Evolutionary conservation across 78 protist genomes (phyloP).

Genomic region (Bodo saltans): DNA sequence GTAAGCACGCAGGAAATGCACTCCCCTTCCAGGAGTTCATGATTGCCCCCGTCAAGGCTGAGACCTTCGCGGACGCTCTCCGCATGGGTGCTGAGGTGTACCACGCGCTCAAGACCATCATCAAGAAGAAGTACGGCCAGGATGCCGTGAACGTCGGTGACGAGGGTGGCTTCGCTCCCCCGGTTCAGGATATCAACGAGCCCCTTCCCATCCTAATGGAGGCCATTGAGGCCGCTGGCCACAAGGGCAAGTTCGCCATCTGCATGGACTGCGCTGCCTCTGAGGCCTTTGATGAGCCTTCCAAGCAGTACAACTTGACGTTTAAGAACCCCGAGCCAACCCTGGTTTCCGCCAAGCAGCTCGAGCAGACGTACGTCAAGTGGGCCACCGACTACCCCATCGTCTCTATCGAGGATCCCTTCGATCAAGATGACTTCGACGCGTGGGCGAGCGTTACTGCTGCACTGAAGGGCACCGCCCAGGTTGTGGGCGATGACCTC

Average conservation of each 20-base stretch:
- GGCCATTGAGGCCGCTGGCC: conserved; percentile 95
- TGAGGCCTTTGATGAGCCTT: conserved; percentile 80
- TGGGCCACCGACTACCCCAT: conserved; percentile 68
- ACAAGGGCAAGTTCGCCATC: conserved; percentile 56
- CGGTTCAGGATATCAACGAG: conserved; percentile 65
- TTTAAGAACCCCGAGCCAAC: conserved; percentile 71
- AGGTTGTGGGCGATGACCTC: conserved; percentile 98
- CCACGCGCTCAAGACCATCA: conserved; percentile 85
- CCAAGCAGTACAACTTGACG: conserved; percentile 89
- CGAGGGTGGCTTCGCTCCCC: conserved; percentile 99
- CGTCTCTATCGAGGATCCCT: conserved; percentile 96
- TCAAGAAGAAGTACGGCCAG: conserved; percentile 73
- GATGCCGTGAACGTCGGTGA: conserved; percentile 95
- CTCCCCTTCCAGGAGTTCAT: conserved; percentile 96
- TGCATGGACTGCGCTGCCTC: conserved; percentile 87
- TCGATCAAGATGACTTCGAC: conserved; percentile 97
- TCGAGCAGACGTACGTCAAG: conserved; percentile 55
- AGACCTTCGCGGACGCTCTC: conserved; percentile 83
- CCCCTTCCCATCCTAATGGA: conserved; percentile 83
- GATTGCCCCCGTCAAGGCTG: conserved; percentile 85
- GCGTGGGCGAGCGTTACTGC: conserved; percentile 54
- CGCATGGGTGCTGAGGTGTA: conserved; percentile 94
- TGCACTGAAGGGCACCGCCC: not conserved
- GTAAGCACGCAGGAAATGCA: conserved; percentile 96
- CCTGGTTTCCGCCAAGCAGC: conserved; percentile 39